A percentile compares a stretch with the other conserved stretches of the same genome.
phyloP scores from a whole-genome alignment of 2,329 filamentous ascomycete genomes.

The Zopfia rhizophila region DNA sequence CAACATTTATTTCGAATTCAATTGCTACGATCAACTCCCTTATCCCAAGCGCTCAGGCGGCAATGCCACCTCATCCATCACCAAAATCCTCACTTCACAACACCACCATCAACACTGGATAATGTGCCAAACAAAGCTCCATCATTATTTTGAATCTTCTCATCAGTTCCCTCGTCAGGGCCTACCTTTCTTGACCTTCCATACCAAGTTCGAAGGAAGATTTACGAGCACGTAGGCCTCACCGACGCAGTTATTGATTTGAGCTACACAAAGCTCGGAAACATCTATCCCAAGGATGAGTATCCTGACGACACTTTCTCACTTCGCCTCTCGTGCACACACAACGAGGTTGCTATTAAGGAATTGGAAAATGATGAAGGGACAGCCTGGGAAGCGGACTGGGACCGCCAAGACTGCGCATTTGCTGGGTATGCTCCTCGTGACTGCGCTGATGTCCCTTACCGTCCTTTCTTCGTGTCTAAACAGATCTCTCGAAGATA shows the following conservation, averaged over 20 bases:
- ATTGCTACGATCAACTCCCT: not conserved
- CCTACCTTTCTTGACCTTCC: conserved; percentile 1
- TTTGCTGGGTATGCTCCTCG: too few relatives aligned
- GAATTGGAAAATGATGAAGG: too few relatives aligned
- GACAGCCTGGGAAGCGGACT: too few relatives aligned
- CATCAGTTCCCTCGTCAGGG: not conserved
- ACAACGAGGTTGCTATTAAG: not conserved
- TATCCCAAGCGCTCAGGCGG: too few relatives aligned
- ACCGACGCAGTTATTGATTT: not conserved
- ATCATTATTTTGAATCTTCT: not conserved
- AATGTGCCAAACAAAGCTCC: not conserved
- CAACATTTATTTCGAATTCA: not conserved
- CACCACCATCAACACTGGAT: too few relatives aligned
- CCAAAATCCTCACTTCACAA: too few relatives aligned
- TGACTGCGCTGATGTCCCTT: not conserved
- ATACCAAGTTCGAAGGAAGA: not conserved
- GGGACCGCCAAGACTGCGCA: not conserved
- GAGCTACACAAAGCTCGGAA: conserved; percentile 2
- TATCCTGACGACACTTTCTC: not conserved
- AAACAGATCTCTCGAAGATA: conserved; percentile 1
- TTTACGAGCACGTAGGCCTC: conserved; percentile 2
- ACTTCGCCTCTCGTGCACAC: not conserved
- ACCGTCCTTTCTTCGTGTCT: not conserved
- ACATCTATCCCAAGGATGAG: conserved; percentile 1
- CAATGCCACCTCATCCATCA: too few relatives aligned